Conservation (phyloP, 2,329 filamentous ascomycete genomes). For the Arthrocladium fulminans region DNA sequence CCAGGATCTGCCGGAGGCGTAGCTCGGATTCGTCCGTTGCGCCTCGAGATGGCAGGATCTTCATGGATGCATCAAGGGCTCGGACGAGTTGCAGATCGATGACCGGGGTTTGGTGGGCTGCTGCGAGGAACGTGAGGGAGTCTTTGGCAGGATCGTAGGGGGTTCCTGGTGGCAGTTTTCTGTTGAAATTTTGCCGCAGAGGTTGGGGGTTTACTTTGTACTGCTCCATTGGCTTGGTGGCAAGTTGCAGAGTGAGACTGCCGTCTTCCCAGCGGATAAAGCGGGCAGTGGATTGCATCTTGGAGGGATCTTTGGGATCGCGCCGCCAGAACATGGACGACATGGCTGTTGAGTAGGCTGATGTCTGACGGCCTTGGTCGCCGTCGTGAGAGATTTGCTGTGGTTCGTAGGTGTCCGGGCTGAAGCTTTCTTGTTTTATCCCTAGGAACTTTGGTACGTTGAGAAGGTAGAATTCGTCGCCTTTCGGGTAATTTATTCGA, state of each 20-base stretch:
- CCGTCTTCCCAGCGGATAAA: constrained; percentile 60
- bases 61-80: constrained; percentile 53
- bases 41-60: constrained; percentile 47
- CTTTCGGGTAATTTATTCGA: constrained; percentile 50
- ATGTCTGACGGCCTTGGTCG: constrained; percentile 41
- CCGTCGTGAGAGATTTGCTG: constrained; percentile 48
- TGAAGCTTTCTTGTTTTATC: constrained; percentile 53
- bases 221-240: constrained; percentile 51
- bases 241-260: constrained; percentile 56
- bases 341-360: constrained; percentile 54
- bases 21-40: constrained; percentile 53
- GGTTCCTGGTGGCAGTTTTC: constrained; percentile 15
- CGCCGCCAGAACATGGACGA: constrained; percentile 58
- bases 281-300: constrained; percentile 57
- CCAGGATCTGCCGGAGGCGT: constrained; percentile 52
- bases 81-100: constrained; percentile 53
- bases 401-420: constrained; percentile 51
- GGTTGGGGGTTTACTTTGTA: constrained; percentile 51
- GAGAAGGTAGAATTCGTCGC: constrained; percentile 53
- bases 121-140: constrained; percentile 55
- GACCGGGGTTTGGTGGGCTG: constrained; percentile 46
- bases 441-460: constrained; percentile 56
- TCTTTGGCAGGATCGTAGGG: constrained; percentile 49
- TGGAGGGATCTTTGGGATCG: constrained; percentile 48
- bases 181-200: constrained; percentile 43